Evolutionary conservation across 2,329 filamentous ascomycete genomes (phyloP).

Genomic region (Colletotrichum truncatum): DNA sequence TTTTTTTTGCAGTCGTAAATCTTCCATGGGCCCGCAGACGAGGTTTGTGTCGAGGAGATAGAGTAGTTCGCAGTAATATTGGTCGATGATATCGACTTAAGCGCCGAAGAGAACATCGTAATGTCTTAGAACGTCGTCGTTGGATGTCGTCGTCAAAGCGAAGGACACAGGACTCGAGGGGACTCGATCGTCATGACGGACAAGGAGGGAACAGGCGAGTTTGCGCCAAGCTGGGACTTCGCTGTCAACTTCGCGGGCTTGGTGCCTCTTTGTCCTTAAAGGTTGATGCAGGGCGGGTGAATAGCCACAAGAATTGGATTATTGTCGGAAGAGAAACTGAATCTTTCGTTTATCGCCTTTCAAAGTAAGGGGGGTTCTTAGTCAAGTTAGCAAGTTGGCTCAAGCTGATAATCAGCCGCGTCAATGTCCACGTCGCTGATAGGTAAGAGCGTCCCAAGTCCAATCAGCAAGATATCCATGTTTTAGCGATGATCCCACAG

Average conservation of each 20-base stretch:
- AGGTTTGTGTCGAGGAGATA: slow-evolving; percentile 78
- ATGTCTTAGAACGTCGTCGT: slow-evolving; percentile 21
- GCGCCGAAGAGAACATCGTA: slow-evolving; percentile 84
- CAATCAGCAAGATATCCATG: slow-evolving; percentile 20
- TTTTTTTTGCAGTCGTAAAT: slow-evolving; percentile 99
- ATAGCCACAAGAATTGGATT: background rate
- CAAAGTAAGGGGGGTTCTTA: background rate
- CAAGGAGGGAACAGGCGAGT: slow-evolving; percentile 1
- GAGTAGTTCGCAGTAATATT: slow-evolving; percentile 95
- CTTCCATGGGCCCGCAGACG: slow-evolving; percentile 92
- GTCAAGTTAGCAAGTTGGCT: slow-evolving; percentile 4
- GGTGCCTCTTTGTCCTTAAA: slow-evolving; percentile 7
- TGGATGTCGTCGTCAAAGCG: slow-evolving; percentile 27
- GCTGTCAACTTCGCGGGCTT: slow-evolving; percentile 6
- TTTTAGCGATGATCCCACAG: slow-evolving; percentile 25
- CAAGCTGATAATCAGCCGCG: slow-evolving; percentile 26
- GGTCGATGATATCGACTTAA: slow-evolving; percentile 90
- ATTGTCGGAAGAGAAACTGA: background rate
- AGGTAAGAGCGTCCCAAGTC: slow-evolving; percentile 23
- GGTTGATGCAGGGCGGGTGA: slow-evolving; percentile 4
- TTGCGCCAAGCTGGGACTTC: slow-evolving; percentile 22
- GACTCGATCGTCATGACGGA: slow-evolving; percentile 34
- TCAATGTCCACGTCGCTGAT: slow-evolving; percentile 27
- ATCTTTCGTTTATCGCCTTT: background rate
- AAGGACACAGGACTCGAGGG: slow-evolving; percentile 20